Evolutionary conservation across 768 basidiomycete genomes (phyloP), one percentile per base, ranked within the genome.

Genomic region (Mrakia gelida): DNA sequence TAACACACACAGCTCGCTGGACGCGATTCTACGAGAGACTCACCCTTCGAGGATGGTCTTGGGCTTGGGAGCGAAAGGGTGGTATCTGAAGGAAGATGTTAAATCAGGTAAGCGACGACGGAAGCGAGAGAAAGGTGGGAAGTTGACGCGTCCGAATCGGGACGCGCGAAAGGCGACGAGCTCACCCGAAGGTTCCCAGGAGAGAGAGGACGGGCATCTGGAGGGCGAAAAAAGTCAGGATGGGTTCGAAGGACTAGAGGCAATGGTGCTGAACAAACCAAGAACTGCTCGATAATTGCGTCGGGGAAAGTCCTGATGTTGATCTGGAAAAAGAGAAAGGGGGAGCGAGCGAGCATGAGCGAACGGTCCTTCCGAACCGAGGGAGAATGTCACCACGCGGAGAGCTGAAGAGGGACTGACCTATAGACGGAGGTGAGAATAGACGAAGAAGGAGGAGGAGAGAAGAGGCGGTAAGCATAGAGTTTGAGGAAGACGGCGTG

Each of bases 161-260:
- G 61, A 49, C 2, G 30, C 34, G 43, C 28, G 32, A 16, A 11
- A 62, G 49, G 15, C 21, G 18, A 3, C n/a, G 59, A 45, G 63
- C 77, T 71, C 26, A 78, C 77, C 85, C 85, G 45, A 86, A 86
- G 0, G 92, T 80, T 7, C 82, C 84, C 15, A 89, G 81, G 52
- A 87, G 67, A 0, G 89, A 89, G 82, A 91, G 89, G 67, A 92
- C 85, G 3, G 87, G 81, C 34, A 90, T 90, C 45, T 45, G 45
- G 6, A 94, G 82, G 79, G 15, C 15, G 15, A 45, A 13, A 45
- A 10, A 45, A 45, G 45, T 45, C 15, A 45, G 11, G 15, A 15
- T 45, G 45, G 2, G 15, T 45, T 45, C 45, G 8, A 38, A 38
- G 4, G 38, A 38, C 4, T 38, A 38, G 4, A 38, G 38, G 38